phyloP scores from a whole-genome alignment of 495 filamentous ascomycete genomes.

The Penicillium cinerascens region DNA sequence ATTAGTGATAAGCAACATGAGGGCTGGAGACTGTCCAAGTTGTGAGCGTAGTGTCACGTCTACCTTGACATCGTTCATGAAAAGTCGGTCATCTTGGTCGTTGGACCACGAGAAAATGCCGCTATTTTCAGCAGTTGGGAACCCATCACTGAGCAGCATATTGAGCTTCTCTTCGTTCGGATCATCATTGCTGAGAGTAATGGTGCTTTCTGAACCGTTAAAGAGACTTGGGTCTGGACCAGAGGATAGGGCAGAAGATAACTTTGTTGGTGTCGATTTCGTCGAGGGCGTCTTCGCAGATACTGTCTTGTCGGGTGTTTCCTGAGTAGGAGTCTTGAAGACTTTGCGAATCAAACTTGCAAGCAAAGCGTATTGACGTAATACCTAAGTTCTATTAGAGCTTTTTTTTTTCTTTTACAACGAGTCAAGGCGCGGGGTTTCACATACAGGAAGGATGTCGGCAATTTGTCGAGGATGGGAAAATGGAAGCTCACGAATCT shows the following conservation, averaged over 20 bases:
- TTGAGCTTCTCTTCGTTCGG: conserved; percentile 36
- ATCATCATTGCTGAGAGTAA: conserved; percentile 39
- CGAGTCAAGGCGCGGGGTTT: too few species aligned
- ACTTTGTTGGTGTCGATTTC: too few species aligned
- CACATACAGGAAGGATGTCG: conserved; percentile 67
- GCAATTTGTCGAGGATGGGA: conserved; percentile 82
- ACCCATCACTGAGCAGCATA: conserved; percentile 21
- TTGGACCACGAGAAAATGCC: too few species aligned
- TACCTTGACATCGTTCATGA: conserved; percentile 33
- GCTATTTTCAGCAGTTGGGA: too few species aligned
- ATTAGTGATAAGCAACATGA: conserved; percentile 42
- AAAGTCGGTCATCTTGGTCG: not conserved
- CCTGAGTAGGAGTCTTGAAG: conserved; percentile 50
- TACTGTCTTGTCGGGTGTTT: too few species aligned
- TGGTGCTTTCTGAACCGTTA: conserved; percentile 14
- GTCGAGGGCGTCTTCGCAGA: too few species aligned
- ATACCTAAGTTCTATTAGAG: conserved; percentile 31
- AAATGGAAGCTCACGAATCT: conserved; percentile 72
- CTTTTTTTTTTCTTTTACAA: not conserved
- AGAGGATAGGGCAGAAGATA: too few species aligned
- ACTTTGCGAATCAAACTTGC: conserved; percentile 60
- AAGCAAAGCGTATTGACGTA: conserved; percentile 73
- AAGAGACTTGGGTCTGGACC: conserved; percentile 3
- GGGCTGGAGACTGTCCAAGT: conserved; percentile 40
- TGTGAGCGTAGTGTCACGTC: conserved; percentile 46